Percentiles rank a stretch among this genome's conserved stretches.
phyloP scores from a whole-genome alignment of 345 rosid genomes.

The Ceriops zippeliana region DNA sequence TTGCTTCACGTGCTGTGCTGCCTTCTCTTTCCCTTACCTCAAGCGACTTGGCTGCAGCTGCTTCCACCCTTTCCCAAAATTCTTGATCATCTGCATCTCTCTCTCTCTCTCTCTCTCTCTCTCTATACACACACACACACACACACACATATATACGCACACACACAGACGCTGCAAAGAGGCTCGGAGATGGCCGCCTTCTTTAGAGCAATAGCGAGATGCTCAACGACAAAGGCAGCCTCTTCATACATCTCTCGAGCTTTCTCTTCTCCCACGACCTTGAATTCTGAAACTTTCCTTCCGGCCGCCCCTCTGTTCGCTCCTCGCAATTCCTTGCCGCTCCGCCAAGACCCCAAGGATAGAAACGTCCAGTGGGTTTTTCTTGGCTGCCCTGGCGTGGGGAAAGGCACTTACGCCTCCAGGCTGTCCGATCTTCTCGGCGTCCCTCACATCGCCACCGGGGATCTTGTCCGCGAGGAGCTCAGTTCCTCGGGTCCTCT shows the following conservation, averaged over 20 bases:
- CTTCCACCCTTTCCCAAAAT: not conserved
- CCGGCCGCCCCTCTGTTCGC: conserved; percentile 23
- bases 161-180: too few species aligned
- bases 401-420: conserved; percentile 96
- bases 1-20: not conserved
- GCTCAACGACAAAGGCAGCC: not conserved
- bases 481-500: conserved; percentile 73
- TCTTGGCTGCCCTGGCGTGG: conserved; percentile 97
- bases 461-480: conserved; percentile 97
- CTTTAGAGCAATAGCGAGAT: not conserved
- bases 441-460: conserved; percentile 96
- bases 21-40: not conserved
- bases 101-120: not conserved
- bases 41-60: not conserved
- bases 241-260: not conserved
- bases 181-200: conserved; percentile 15
- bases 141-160: too few species aligned
- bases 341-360: conserved; percentile 28
- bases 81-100: not conserved
- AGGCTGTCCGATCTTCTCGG: conserved; percentile 75
- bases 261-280: conserved; percentile 16
- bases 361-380: conserved; percentile 86
- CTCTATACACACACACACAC: too few species aligned
- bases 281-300: conserved; percentile 42
- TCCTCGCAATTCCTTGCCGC: conserved; percentile 21